These are phyloP conservation scores for Alternaria postmessia DNA, from an alignment of 2,329 filamentous ascomycete genomes.

Conservation along the genomic window DNA sequence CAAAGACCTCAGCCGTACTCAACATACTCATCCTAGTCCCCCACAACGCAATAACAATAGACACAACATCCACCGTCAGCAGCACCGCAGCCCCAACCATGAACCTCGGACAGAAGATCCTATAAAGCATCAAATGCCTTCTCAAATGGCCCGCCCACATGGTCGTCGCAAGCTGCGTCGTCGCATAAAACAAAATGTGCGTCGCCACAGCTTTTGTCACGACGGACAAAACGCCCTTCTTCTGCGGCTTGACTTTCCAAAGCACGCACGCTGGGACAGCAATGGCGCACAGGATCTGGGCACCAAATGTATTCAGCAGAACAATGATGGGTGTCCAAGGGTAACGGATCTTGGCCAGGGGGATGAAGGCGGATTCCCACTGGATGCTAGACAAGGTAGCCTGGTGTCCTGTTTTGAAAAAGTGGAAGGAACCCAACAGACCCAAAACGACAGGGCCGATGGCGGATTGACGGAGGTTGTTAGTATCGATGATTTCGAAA, in stretches of 20 bases:
- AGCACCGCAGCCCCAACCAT: conserved; percentile 80
- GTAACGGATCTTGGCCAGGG: conserved; percentile 81
- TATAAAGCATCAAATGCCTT: conserved; percentile 94
- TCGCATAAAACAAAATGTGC: conserved; percentile 83
- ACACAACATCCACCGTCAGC: conserved; percentile 78
- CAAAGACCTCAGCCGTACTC: conserved; percentile 88
- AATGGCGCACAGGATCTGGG: conserved; percentile 82
- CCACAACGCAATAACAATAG: conserved; percentile 73
- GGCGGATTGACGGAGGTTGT: conserved; percentile 68
- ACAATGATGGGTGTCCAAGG: conserved; percentile 88
- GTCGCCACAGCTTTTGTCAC: conserved; percentile 75
- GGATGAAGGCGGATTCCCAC: conserved; percentile 95
- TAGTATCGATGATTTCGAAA: conserved; percentile 69
- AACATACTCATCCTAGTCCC: conserved; percentile 79
- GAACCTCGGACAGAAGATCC: conserved; percentile 90
- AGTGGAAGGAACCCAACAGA: conserved; percentile 91
- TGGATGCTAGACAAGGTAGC: conserved; percentile 87
- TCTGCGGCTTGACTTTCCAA: conserved; percentile 87
- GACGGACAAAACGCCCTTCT: conserved; percentile 68
- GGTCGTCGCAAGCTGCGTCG: conserved; percentile 84
- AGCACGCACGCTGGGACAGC: conserved; percentile 82
- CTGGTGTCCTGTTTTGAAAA: conserved; percentile 98
- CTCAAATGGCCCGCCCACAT: conserved; percentile 88
- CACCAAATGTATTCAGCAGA: conserved; percentile 84
- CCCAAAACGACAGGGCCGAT: conserved; percentile 86